Base-by-base conservation (phyloP, 108 stramenopile species). In the Cyclotella distinguenda region DNA sequence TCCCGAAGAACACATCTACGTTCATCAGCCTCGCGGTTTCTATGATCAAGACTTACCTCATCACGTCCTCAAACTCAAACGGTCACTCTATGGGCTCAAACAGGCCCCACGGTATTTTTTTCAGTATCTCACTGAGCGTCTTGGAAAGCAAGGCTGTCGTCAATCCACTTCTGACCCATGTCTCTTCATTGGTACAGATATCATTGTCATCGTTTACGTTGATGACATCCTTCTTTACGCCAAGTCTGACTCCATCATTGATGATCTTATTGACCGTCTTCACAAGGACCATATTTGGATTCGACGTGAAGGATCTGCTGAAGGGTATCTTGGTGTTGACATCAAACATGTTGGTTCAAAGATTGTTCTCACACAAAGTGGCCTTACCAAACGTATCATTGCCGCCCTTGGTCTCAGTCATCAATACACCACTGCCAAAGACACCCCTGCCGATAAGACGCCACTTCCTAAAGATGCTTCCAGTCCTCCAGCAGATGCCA, bases 101-200 rank as follows among this genome's bases (percentile, higher is more conserved):
- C 48, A 49, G 55, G 55, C 13, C 66, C 77, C 11, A 45, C 56
- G 16, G 21, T 68, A 10, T 86, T 81, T 71, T 80, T 42, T 19
- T 28, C 60, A 7, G n/a, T 56, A 54, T 36, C 46, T 80, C 18
- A 46, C 23, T 9, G 42, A 60, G 1, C 36, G 47, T 22, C 58
- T 82, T 6, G 40, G 19, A 21, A 35, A 52, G 4, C 27, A 43
- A 54, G 42, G 31, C 39, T 11, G 70, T 48, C 27, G 42, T 68
- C 52, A 62, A 31, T 49, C 65, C 11, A 22, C 42, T 1, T 11
- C 53, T 3, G 83, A 84, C 46, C 81, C 75, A 8, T 85, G 84
- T 39, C 51, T 82, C 28, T 76, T 80, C 19, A 18, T 70, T 21
- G 43, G 38, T 0, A 12, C 39, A 0, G 39, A 58, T 4, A 28